Percentiles rank a stretch among this genome's conserved stretches.
Evolutionary conservation across 192 early-diverging fungal genomes (phyloP).

Genomic region (Mortierella antarctica): DNA sequence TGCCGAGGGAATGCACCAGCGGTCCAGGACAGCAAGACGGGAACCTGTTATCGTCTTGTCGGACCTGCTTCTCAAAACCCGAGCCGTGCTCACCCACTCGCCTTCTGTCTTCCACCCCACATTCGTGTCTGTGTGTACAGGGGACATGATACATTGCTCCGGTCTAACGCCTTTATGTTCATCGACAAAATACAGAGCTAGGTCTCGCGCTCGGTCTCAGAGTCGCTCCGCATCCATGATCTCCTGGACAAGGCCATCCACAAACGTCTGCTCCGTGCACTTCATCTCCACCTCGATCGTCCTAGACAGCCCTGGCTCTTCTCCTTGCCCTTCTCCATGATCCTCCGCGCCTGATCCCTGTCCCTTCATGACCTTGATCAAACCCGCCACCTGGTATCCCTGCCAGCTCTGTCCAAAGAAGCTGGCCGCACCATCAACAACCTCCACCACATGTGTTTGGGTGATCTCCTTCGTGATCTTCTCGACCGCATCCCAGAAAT

Average conservation of each 20-base stretch:
- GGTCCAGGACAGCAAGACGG: too few species aligned
- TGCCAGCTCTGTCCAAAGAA: constrained; percentile 69
- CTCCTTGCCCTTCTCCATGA: constrained; percentile 2
- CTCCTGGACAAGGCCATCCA: constrained; percentile 57
- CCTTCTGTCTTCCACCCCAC: too few species aligned
- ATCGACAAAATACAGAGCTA: too few species aligned
- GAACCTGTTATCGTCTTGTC: too few species aligned
- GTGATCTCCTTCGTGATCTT: constrained; percentile 55
- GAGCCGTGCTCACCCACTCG: too few species aligned
- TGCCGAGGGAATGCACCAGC: too few species aligned
- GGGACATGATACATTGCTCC: too few species aligned
- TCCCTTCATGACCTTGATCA: constrained; percentile 59
- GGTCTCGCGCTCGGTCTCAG: too few species aligned
- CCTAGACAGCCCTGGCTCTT: constrained; percentile 9
- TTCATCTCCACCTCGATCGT: constrained; percentile 65
- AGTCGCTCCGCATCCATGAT: constrained; percentile 31
- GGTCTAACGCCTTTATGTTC: too few species aligned
- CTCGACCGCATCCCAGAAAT: constrained; percentile 60
- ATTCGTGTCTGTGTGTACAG: too few species aligned
- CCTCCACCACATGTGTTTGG: constrained; percentile 66
- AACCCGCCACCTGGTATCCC: constrained; percentile 64
- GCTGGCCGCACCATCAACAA: constrained; percentile 66
- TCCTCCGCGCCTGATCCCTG: constrained; percentile 1
- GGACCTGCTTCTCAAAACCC: too few species aligned
- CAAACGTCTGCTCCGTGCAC: constrained; percentile 65